Evolutionary conservation across 306 rosid genomes (phyloP).

Genomic region (Canavalia gladiata): DNA sequence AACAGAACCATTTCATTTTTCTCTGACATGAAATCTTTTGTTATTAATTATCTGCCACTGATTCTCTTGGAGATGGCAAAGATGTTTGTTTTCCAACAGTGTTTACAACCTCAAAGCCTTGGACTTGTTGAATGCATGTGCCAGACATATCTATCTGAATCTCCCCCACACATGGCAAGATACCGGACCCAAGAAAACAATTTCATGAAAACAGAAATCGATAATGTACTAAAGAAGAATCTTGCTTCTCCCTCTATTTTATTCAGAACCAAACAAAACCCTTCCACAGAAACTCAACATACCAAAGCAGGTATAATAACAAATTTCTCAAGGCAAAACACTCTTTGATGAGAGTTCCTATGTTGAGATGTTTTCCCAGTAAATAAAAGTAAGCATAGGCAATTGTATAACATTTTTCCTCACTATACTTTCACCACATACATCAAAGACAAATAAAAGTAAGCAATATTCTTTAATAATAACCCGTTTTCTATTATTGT

Average conservation of each 20-base stretch:
- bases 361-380: not conserved
- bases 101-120: conserved; percentile 56
- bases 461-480: conserved; percentile 12
- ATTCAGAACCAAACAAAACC: conserved; percentile 36
- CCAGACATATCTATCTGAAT: conserved; percentile 42
- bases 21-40: conserved; percentile 46
- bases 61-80: conserved; percentile 59
- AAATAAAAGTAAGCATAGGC: conserved; percentile 19
- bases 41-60: conserved; percentile 49
- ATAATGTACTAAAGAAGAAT: conserved; percentile 1
- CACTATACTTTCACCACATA: not conserved
- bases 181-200: conserved; percentile 42
- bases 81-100: conserved; percentile 43
- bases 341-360: not conserved
- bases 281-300: not conserved
- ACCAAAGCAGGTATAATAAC: conserved; percentile 3
- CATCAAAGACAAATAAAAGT: not conserved
- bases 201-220: conserved; percentile 11
- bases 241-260: conserved; percentile 38
- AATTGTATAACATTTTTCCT: not conserved
- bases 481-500: conserved; percentile 48
- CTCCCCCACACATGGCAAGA: conserved; percentile 52
- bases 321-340: conserved; percentile 9
- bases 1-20: conserved; percentile 24
- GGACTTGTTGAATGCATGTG: conserved; percentile 59